Base-by-base conservation (phyloP, 2,329 filamentous ascomycete genomes). In the Colletotrichum nymphaeae region DNA sequence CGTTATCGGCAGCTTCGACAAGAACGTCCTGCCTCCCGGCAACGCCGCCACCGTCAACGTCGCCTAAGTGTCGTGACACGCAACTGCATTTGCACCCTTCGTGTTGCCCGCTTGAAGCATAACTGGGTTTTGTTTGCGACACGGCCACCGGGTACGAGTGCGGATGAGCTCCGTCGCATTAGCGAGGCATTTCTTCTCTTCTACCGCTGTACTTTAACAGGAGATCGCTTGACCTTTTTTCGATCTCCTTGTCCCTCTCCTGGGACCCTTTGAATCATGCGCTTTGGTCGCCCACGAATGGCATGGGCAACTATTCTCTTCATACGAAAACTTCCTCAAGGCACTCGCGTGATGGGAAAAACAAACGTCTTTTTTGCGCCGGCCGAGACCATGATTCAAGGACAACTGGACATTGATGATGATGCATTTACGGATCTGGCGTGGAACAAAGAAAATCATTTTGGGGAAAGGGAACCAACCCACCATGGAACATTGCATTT, bases 21-120 rank as follows among this genome's bases (percentile, higher is more conserved):
- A 75, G 14, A 91, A 91, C 78, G 87, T 91, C 49, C 77, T 85
- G 62, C 75, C 77, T 52, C 84, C 88, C 49, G 78, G 82, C 60
- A 81, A 82, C 71, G 76, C 83, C 74, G 64, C 79, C 56, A 75
- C 76, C 22, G 77, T 71, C 46, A 66, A 83, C 59, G 63, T 57
- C 46, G 75, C 67, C 26, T 77, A 74, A 75, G 63, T 57, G 57
- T 11, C 52, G 55, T 22, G 30, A 28, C n/a, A 63, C 52, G 4
- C 46, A 67, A 56, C 49, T 55, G 60, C 69, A 75, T 37, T 69
- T 69, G 73, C 69, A 63, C 30, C 59, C 53, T 69, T 71, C 63
- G 30, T 55, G 46, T 22, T 60, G 66, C 62, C 57, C 53, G 53
- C 66, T 72, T 58, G 42, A 72, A 63, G 46, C 64, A 70, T 60